Evolutionary conservation across 2,329 filamentous ascomycete genomes (phyloP).

Genomic region (Teratosphaeria pseudoeucalypti): DNA sequence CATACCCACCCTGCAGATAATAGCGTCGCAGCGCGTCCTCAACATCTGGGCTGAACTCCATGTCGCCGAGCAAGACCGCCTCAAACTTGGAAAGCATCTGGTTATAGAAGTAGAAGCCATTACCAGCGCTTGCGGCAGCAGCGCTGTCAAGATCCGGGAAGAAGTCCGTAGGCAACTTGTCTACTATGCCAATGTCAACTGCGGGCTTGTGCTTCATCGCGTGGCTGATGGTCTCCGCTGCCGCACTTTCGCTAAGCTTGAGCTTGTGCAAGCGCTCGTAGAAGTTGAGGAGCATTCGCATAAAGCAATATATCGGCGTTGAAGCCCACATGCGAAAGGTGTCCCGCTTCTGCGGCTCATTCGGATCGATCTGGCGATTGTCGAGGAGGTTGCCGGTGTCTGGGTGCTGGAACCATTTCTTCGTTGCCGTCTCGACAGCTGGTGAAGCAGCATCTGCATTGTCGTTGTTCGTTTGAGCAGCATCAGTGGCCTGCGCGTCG

Average conservation of each 20-base stretch:
- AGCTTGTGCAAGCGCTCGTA: slow-evolving; percentile 75
- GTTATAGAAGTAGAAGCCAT: slow-evolving; percentile 57
- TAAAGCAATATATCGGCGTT: slow-evolving; percentile 84
- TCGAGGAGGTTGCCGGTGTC: slow-evolving; percentile 44
- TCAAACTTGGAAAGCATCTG: slow-evolving; percentile 80
- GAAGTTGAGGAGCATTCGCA: slow-evolving; percentile 84
- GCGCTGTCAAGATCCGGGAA: slow-evolving; percentile 50
- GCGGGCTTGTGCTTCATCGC: slow-evolving; percentile 70
- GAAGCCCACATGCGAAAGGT: slow-evolving; percentile 89
- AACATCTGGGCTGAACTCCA: slow-evolving; percentile 65
- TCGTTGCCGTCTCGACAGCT: slow-evolving; percentile 52
- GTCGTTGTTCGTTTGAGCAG: slow-evolving; percentile 47
- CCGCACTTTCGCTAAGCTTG: slow-evolving; percentile 66
- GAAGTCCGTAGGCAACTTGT: slow-evolving; percentile 64
- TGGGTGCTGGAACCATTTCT: slow-evolving; percentile 54
- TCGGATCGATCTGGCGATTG: slow-evolving; percentile 55
- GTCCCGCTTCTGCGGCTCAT: slow-evolving; percentile 70
- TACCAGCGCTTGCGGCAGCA: slow-evolving; percentile 40
- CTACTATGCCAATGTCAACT: slow-evolving; percentile 69
- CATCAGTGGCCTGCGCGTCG: slow-evolving; percentile 11
- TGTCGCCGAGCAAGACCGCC: slow-evolving; percentile 70
- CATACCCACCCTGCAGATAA: slow-evolving; percentile 85
- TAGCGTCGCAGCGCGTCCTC: slow-evolving; percentile 87
- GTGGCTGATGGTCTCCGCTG: slow-evolving; percentile 62
- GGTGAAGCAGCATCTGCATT: slow-evolving; percentile 30